Percentiles rank a stretch among this genome's conserved stretches.
These are phyloP conservation scores for Aspergillus fructus DNA, from an alignment of 2,329 filamentous ascomycete species.

Conservation along the genomic window DNA sequence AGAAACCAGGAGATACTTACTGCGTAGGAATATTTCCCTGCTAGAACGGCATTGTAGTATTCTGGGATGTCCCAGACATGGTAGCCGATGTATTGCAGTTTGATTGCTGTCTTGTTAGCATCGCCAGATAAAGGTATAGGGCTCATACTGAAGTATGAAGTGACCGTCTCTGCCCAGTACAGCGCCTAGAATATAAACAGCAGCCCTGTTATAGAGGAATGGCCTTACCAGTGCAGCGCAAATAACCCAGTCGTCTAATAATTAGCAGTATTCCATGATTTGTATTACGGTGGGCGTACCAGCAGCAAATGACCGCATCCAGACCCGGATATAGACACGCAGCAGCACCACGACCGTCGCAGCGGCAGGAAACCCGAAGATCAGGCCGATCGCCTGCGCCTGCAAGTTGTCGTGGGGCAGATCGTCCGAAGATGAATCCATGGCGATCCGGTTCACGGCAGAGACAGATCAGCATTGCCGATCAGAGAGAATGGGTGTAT, in stretches of 20 bases:
- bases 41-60: not conserved
- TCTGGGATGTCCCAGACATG: slow-evolving; percentile 15
- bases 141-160: slow-evolving; percentile 16
- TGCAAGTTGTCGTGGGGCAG: slow-evolving; percentile 13
- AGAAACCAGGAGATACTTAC: not conserved
- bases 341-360: slow-evolving; percentile 18
- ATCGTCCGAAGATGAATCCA: not conserved
- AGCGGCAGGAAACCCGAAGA: slow-evolving; percentile 16
- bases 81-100: not conserved
- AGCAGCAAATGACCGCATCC: slow-evolving; percentile 16
- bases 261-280: not conserved
- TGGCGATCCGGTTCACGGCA: too few species aligned
- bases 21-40: slow-evolving; percentile 16
- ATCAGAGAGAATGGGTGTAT: too few species aligned
- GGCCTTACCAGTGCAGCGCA: slow-evolving; percentile 4
- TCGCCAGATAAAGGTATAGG: too few species aligned
- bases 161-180: slow-evolving; percentile 20
- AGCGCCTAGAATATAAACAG: slow-evolving; percentile 5
- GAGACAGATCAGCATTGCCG: not conserved
- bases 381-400: slow-evolving; percentile 16
- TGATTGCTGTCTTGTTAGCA: slow-evolving; percentile 1
- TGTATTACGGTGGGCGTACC: slow-evolving; percentile 7
- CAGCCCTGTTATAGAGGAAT: not conserved
- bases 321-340: slow-evolving; percentile 17
- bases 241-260: slow-evolving; percentile 14